Conservation (phyloP, 345 rosid species). For the Clarkia xantiana region DNA sequence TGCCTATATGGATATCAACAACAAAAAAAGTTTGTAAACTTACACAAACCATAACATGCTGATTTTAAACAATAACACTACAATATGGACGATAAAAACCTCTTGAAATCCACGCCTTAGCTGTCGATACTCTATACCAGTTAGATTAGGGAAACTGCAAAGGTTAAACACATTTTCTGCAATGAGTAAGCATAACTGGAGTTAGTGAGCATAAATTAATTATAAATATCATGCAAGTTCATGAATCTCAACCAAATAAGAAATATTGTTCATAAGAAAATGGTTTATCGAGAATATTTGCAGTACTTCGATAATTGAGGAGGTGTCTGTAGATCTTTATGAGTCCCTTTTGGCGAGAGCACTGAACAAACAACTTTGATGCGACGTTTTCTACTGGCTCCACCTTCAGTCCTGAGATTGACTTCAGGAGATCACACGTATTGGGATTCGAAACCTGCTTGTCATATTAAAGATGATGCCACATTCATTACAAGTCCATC, state of each 20-base stretch:
- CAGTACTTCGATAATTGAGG: slow-evolving; percentile 80
- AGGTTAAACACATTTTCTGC: slow-evolving; percentile 95
- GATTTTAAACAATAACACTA: too few relatives aligned
- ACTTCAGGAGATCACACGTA: slow-evolving; percentile 76
- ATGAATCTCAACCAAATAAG: not conserved
- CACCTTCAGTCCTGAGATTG: slow-evolving; percentile 73
- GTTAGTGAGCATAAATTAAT: too few relatives aligned
- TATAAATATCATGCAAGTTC: not conserved
- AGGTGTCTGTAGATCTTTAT: slow-evolving; percentile 89
- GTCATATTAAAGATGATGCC: not conserved
- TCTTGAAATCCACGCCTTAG: slow-evolving; percentile 62
- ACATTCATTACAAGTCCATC: too few relatives aligned
- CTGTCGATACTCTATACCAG: slow-evolving; percentile 50
- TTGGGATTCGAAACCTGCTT: slow-evolving; percentile 69
- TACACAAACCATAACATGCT: not conserved
- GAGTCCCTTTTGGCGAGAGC: slow-evolving; percentile 87
- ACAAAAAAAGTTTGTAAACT: slow-evolving; percentile 6
- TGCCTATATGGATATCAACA: slow-evolving; percentile 35
- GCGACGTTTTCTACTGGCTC: slow-evolving; percentile 83
- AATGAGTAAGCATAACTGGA: slow-evolving; percentile 13
- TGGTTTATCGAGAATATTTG: slow-evolving; percentile 6
- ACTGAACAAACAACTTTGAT: slow-evolving; percentile 91
- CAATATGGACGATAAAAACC: slow-evolving; percentile 33
- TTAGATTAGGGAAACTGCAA: slow-evolving; percentile 58
- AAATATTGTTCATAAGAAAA: not conserved